Evolutionary conservation across 108 stramenopile species (phyloP).

Genomic region (Skeletonema menzelii): DNA sequence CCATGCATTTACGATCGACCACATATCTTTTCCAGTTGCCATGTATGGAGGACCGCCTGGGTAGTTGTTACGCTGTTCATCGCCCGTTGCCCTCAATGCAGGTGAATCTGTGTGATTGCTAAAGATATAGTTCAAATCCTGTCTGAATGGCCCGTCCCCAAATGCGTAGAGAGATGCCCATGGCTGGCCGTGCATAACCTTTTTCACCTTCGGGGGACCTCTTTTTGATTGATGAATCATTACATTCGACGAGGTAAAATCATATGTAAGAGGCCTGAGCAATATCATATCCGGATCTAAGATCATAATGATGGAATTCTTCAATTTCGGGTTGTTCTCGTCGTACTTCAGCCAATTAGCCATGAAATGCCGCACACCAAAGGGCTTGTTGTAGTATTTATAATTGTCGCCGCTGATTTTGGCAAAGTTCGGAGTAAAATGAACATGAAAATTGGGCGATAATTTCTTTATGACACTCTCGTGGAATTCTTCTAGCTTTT

Average conservation of each 20-base stretch:
- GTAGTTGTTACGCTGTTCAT: conserved; percentile 51
- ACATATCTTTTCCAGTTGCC: conserved; percentile 76
- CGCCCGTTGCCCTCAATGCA: conserved; percentile 27
- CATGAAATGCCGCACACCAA: conserved; percentile 85
- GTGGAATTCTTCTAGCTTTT: conserved; percentile 29
- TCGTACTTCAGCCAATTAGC: conserved; percentile 62
- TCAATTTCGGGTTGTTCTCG: conserved; percentile 46
- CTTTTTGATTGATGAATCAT: conserved; percentile 40
- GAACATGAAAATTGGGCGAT: conserved; percentile 54
- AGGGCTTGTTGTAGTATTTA: conserved; percentile 95
- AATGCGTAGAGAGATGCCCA: conserved; percentile 91
- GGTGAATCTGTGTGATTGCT: conserved; percentile 50
- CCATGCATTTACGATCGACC: conserved; percentile 66
- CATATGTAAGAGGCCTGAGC: conserved; percentile 77
- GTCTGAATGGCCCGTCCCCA: conserved; percentile 71
- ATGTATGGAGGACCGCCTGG: conserved; percentile 81
- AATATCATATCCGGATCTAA: conserved; percentile 87
- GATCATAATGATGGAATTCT: conserved; percentile 70
- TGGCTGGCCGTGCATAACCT: conserved; percentile 86
- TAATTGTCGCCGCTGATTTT: conserved; percentile 52
- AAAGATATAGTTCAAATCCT: conserved; percentile 54
- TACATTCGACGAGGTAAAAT: conserved; percentile 68
- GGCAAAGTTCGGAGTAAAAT: conserved; percentile 74
- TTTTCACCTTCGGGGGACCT: conserved; percentile 31
- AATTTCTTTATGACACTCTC: conserved; percentile 48